A percentile compares a stretch with the other conserved stretches of the same genome.
phyloP scores from a whole-genome alignment of 768 basidiomycete genomes.

The Clitopilus passeckerianus region DNA sequence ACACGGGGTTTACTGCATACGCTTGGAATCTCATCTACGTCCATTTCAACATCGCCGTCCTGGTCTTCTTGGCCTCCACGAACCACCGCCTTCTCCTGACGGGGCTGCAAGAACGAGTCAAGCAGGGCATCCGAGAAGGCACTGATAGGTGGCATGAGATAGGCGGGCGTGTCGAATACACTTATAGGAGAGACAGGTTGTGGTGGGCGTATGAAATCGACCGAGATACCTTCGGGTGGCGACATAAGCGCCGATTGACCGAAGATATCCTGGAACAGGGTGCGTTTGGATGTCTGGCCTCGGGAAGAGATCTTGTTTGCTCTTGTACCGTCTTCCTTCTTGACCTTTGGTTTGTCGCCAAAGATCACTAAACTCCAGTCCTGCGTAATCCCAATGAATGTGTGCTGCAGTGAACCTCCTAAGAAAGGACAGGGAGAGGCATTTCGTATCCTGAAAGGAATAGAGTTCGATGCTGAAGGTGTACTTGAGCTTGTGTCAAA shows the following conservation, averaged over 20 bases:
- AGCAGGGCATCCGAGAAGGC: constrained; percentile 61
- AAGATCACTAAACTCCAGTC: constrained; percentile 63
- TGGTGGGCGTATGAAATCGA: constrained; percentile 7
- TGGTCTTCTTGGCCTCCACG: constrained; percentile 24
- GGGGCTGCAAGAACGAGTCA: constrained; percentile 25
- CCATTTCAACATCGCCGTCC: constrained; percentile 36
- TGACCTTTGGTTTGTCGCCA: constrained; percentile 48
- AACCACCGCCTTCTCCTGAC: constrained; percentile 10
- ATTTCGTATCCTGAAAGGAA: constrained; percentile 65
- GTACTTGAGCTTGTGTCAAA: constrained; percentile 41
- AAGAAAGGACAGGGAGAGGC: constrained; percentile 30
- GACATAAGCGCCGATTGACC: constrained; percentile 65
- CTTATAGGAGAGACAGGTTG: constrained; percentile 21
- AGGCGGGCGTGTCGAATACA: constrained; percentile 66
- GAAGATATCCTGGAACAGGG: constrained; percentile 90
- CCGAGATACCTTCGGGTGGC: constrained; percentile 13
- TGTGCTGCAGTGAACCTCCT: constrained; percentile 32
- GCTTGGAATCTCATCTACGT: constrained; percentile 21
- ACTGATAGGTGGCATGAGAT: constrained; percentile 72
- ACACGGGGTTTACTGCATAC: constrained; percentile 4
- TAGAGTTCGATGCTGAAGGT: constrained; percentile 33
- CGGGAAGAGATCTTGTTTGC: constrained; percentile 30
- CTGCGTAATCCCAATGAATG: constrained; percentile 66
- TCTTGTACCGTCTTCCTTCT: constrained; percentile 36
- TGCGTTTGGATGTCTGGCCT: constrained; percentile 29